phyloP scores from a whole-genome alignment of 108 stramenopile species.

The Fragilaria crotonensis region DNA sequence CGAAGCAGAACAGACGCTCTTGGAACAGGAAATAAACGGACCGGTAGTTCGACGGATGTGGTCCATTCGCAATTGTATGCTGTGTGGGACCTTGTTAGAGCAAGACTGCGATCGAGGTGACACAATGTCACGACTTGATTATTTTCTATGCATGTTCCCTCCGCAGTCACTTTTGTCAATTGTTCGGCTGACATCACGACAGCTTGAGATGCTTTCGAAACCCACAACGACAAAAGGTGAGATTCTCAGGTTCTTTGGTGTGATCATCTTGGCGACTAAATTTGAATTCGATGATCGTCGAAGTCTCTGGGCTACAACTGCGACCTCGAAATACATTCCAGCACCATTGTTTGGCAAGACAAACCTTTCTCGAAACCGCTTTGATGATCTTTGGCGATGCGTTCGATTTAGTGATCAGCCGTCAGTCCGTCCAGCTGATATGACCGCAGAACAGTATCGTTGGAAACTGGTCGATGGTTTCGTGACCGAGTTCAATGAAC shows the following conservation, averaged over 20 bases:
- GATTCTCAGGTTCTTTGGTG: slow-evolving; percentile 9
- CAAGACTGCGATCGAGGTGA: too few relatives aligned
- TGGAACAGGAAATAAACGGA: too few relatives aligned
- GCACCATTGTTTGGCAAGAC: slow-evolving; percentile 1
- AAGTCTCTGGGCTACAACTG: background rate
- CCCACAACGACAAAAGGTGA: slow-evolving; percentile 5
- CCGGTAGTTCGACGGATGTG: too few relatives aligned
- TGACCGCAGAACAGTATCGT: too few relatives aligned
- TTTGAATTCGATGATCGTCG: too few relatives aligned
- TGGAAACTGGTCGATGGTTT: too few relatives aligned
- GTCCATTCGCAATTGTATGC: too few relatives aligned
- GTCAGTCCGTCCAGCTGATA: too few relatives aligned
- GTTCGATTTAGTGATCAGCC: too few relatives aligned
- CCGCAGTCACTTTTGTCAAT: background rate
- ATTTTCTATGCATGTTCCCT: slow-evolving; percentile 4
- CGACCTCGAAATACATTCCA: slow-evolving; percentile 4
- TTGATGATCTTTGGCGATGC: slow-evolving; percentile 7
- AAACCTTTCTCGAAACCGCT: slow-evolving; percentile 2
- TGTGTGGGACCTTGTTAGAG: too few relatives aligned
- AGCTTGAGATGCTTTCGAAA: background rate
- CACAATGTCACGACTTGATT: background rate
- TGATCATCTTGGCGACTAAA: background rate
- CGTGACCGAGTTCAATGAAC: too few relatives aligned
- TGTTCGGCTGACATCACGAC: background rate
- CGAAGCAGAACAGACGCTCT: too few relatives aligned